Evolutionary conservation across 2,329 filamentous ascomycete species (phyloP).

Genomic region (Trichoderma semiorbis): DNA sequence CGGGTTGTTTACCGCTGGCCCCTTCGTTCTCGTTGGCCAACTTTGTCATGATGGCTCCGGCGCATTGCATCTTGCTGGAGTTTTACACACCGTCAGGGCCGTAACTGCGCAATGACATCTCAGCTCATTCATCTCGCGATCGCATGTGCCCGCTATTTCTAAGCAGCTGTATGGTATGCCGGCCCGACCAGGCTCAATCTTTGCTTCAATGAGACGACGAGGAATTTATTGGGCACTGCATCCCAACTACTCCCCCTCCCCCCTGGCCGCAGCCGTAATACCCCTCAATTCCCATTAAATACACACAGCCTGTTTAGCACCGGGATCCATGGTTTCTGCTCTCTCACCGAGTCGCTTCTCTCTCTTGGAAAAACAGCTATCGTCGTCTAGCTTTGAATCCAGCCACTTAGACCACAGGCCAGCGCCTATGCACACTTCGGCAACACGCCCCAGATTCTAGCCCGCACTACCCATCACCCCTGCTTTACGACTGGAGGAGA

Average conservation of each 20-base stretch:
- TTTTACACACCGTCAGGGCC: background rate
- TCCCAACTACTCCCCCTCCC: slow-evolving; percentile 4
- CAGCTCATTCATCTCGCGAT: background rate
- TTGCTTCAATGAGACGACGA: slow-evolving; percentile 11
- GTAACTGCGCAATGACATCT: background rate
- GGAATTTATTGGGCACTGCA: slow-evolving; percentile 18
- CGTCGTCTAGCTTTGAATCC: slow-evolving; percentile 24
- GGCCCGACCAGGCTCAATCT: slow-evolving; percentile 22
- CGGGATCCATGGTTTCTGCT: slow-evolving; percentile 32
- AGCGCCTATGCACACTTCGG: slow-evolving; percentile 23
- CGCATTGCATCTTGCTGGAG: background rate
- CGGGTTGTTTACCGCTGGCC: background rate
- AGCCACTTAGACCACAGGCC: slow-evolving; percentile 17
- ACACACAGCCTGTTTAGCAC: slow-evolving; percentile 38
- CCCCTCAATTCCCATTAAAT: slow-evolving; percentile 35
- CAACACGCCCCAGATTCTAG: slow-evolving; percentile 24
- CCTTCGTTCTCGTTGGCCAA: background rate
- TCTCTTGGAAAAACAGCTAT: slow-evolving; percentile 35
- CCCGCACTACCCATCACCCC: slow-evolving; percentile 25
- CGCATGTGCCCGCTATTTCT: background rate
- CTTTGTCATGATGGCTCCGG: background rate
- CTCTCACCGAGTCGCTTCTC: slow-evolving; percentile 42
- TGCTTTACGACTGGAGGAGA: slow-evolving; percentile 17
- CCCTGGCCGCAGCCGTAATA: slow-evolving; percentile 24
- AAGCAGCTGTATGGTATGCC: slow-evolving; percentile 9